Base-by-base conservation (phyloP, 1,139 yeast species). In the Taphrina betulina region DNA sequence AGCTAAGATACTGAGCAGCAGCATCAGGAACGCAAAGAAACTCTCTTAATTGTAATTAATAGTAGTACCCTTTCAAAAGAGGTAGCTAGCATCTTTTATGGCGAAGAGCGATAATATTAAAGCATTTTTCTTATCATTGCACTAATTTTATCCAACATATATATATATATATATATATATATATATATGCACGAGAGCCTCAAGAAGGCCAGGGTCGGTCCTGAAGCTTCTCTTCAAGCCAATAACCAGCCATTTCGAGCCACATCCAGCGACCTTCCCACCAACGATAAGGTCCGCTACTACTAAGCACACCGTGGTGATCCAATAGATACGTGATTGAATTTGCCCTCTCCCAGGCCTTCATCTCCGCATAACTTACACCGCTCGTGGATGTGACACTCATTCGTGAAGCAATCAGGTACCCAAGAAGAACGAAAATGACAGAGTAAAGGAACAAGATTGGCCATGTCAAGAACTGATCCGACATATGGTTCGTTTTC, bases 351-450 rank as follows among this genome's bases (percentile, higher is more conserved):
- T 50, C 40, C 54, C 46, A 38, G 10, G 46, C 34, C 8, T 35
- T 24, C 31, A 40, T n/a, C 26, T 50, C 54, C 29, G 54, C 54
- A 23, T 38, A 50, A 37, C 46, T 50, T 34, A 40, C 44, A n/a
- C 54, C 54, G 3, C 46, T 28, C n/a, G 54, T 46, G 17, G 40
- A 24, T 14, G 34, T 22, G 24, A 46, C 38, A 19, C 24, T 33
- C 10, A 38, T 14, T 17, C 24, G 38, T 10, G 29, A 3, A 14
- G 46, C 36, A 7, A 43, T 8, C 24, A 38, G 22, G 24, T 40
- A 40, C 12, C 46, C 54, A 31, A 38, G 24, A 14, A 41, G 14
- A 17, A 50, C 24, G 17, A 50, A 20, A 33, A 34, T 41, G 26
- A 40, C 24, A 5, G 40, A 28, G 17, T 31, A 41, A 17, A 40